Evolutionary conservation across 495 filamentous ascomycete species (phyloP), one percentile per base, ranked within the genome.

Genomic region (Xylaria nigripes): DNA sequence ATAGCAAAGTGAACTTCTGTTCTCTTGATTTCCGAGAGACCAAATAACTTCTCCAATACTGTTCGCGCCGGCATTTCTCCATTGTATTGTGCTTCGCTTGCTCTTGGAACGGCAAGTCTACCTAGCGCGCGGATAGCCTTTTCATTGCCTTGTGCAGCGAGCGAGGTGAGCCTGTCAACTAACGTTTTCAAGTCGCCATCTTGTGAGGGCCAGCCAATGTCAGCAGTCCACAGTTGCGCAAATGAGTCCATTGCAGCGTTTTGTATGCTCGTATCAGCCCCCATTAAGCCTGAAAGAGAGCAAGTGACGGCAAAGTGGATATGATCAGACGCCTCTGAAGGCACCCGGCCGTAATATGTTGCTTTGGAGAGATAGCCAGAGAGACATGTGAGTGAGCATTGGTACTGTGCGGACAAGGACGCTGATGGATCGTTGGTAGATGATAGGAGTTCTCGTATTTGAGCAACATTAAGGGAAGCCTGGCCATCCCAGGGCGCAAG

Each of bases 1-100:
- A 92, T 81, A 3, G 87, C 78, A 64, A 98, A 95, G 55, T 95
- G 92, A 8, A 87, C 75, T 62, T 96, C 90, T 0, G 87, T 81
- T 49, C 90, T 85, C 54, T 84, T 84, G 23, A 90, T 82, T 59
- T 91, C 90, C 62, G 93, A 88, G 13, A 97, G 66, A 6, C 72
- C 72, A 62, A 89, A 86, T 0, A 98, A 67, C 27, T 77, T 81
- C 38, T 77, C 67, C 27, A 87, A 53, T 23, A 90, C 75, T 16
- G 75, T 63, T 2, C 56, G 51, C 9, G 81, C 55, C 1, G 38
- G 36, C 12, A 54, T 46, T 7, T 56, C 57, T 13, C 51, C 59
- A 22, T 40, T 42, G 32, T 23, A 53, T 4, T 51, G 49, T 10
- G 46, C 49, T 7, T 64, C 52, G 12, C 59, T 66, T 40, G 47